These are phyloP conservation scores for Aspergillus sp. DNA, from an alignment of 2,329 filamentous ascomycete genomes.

Conservation along the genomic window DNA sequence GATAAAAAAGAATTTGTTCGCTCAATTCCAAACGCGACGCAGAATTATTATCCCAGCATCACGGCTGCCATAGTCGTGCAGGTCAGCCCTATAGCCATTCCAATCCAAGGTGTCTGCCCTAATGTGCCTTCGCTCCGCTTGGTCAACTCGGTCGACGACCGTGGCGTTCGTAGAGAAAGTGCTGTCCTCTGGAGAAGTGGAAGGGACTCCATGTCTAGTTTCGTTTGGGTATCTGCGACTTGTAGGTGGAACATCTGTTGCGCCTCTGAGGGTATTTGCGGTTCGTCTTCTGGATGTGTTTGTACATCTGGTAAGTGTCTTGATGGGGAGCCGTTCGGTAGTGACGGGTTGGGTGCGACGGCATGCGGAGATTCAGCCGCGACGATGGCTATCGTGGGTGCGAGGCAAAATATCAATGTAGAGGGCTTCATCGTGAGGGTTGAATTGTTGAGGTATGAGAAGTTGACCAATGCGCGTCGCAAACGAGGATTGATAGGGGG, in stretches of 20 bases:
- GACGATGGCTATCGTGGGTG: slow-evolving; percentile 23
- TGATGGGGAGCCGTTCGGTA: slow-evolving; percentile 19
- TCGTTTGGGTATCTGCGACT: slow-evolving; percentile 2
- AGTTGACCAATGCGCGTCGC: background rate
- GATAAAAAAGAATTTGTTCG: background rate
- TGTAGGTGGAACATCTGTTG: slow-evolving; percentile 12
- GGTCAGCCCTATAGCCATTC: slow-evolving; percentile 42
- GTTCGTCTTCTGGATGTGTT: slow-evolving; percentile 7
- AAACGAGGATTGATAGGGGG: background rate
- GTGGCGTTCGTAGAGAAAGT: slow-evolving; percentile 32
- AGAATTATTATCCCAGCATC: slow-evolving; percentile 34
- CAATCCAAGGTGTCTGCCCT: slow-evolving; percentile 42
- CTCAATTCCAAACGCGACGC: background rate
- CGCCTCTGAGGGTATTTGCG: slow-evolving; percentile 6
- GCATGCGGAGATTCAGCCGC: slow-evolving; percentile 27
- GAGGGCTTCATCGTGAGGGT: slow-evolving; percentile 19
- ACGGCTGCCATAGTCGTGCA: slow-evolving; percentile 40
- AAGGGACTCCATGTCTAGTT: slow-evolving; percentile 15
- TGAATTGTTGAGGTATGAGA: background rate
- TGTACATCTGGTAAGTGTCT: slow-evolving; percentile 15
- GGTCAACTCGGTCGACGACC: slow-evolving; percentile 19
- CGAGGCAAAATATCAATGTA: slow-evolving; percentile 18
- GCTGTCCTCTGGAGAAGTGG: slow-evolving; percentile 23
- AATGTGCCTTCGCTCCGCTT: slow-evolving; percentile 40
- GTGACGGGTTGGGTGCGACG: slow-evolving; percentile 21